Base-by-base conservation (phyloP, 768 basidiomycete genomes). In the Leccinum subgranulosum region DNA sequence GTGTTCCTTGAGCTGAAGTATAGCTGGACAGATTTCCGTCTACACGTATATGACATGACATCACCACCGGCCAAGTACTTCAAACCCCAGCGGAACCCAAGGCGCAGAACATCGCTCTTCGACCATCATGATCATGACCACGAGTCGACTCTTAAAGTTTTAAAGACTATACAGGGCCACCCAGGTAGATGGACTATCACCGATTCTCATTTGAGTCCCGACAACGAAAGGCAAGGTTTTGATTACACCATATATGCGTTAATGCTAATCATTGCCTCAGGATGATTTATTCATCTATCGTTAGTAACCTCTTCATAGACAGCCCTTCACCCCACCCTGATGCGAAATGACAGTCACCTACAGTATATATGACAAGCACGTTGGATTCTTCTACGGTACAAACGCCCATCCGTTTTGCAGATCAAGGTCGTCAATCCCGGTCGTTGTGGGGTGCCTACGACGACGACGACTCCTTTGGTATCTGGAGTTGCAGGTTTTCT, bases 401-500 rank as follows among this genome's bases (percentile, higher is more conserved):
- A 67, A 80, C 80, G 19, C 84, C 89, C 6, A 84, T 92, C 46
- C 74, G 74, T 21, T 86, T 87, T 59, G 66, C 75, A 19, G 84
- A 86, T 61, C 73, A 78, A 55, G 61, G 77, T 69, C 70, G 81
- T 64, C 62, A 61, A 59, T 62, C 57, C 23, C 72, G 67, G 17
- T 60, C 73, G 34, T 46, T 57, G n/a, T 77, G 75, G 67, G 72
- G 71, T 21, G 8, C 19, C 48, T 67, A 66, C 17, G 75, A 76
- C 28, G 75, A 76, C 28, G 72, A 77, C 7, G 81, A 82, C 36
- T 74, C 77, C 15, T 87, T 85, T 57, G 84, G 90, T 49, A 90
- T 98, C 54, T 99, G 92, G 87, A 93, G 91, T 60, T 94, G 96
- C 69, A 84, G 91, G 45, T 98, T 98, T 71, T 98, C 94, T 34